Conservation (phyloP, 2,329 filamentous ascomycete genomes). For the Ophiocordyceps camponoti-floridani region DNA sequence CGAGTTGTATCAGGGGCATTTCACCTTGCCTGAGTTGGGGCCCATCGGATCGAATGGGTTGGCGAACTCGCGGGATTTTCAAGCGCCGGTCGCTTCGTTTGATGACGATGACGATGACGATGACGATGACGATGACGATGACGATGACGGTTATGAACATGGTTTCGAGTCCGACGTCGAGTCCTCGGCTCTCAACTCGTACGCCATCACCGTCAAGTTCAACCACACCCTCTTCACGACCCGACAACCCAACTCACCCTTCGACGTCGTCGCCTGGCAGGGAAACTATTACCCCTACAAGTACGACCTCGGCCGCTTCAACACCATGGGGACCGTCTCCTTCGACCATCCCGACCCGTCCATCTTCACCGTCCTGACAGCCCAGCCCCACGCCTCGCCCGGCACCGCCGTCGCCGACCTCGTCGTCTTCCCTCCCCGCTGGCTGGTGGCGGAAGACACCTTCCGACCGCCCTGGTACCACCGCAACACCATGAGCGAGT, state of each 20-base stretch:
- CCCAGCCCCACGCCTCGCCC: conserved; percentile 32
- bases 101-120: conserved; percentile 21
- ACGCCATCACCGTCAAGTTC: conserved; percentile 43
- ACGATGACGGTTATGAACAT: too few relatives aligned
- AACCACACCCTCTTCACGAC: conserved; percentile 47
- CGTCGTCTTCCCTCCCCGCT: conserved; percentile 55
- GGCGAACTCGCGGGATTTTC: conserved; percentile 62
- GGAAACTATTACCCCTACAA: conserved; percentile 69
- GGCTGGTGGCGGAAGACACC: conserved; percentile 52
- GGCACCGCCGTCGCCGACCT: conserved; percentile 54
- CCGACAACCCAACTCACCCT: conserved; percentile 52
- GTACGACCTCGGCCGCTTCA: conserved; percentile 69
- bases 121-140: neutral
- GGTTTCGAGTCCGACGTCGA: too few relatives aligned
- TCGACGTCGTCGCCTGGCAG: conserved; percentile 69
- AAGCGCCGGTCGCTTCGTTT: conserved; percentile 52
- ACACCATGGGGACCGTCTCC: conserved; percentile 52
- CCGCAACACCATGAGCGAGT: conserved; percentile 49
- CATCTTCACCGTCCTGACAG: conserved; percentile 58
- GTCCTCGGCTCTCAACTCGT: conserved; percentile 2
- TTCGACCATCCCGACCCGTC: conserved; percentile 66
- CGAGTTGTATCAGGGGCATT: conserved; percentile 58
- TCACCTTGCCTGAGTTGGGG: conserved; percentile 51
- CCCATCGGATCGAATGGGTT: conserved; percentile 58
- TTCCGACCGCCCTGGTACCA: conserved; percentile 61